Base-by-base conservation (phyloP, 331 rosid species). In the Malus hybrid region DNA sequence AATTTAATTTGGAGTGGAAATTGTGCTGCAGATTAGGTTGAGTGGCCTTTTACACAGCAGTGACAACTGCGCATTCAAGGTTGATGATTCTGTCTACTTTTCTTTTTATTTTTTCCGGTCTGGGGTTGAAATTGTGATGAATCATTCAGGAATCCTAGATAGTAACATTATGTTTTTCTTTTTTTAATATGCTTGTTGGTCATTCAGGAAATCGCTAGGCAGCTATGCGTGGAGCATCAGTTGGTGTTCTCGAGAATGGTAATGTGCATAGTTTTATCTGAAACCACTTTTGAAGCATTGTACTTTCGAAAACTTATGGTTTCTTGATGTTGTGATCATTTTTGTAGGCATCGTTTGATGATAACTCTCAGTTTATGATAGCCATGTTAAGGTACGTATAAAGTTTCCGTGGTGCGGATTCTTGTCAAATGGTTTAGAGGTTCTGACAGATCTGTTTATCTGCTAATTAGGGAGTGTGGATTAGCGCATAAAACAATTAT, bases 171-270 rank as follows among this genome's bases (percentile, higher is more conserved):
- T 65, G 78, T 42, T 66, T 20, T 78, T 44, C 79, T 42, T 75
- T 75, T 71, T 60, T 48, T 73, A 42, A 76, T 69, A 60, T 55
- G 80, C 10, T 70, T 44, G 75, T 79, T 78, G 77, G 42, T 87
- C 44, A 62, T 85, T 54, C 95, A 93, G 98, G 98, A 93, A 85
- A 92, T 93, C 79, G 89, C 98, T 63, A 86, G 96, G 81, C 98
- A 93, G 87, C 76, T 93, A 67, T 93, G 98, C 64, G 61, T 81
- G 84, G 96, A 88, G 87, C 89, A 93, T 86, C 92, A 90, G 32
- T 77, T 93, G 80, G 73, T 76, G 62, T 93, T 91, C 85, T 91
- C 97, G 20, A 93, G 92, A 90, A 80, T 87, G 98, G 98, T 91
- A 91, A 73, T 32, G 34, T 55, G 77, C 67, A 32, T 63, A 22